Conservation (phyloP, 768 basidiomycete species). For the Mycena alexandri region DNA sequence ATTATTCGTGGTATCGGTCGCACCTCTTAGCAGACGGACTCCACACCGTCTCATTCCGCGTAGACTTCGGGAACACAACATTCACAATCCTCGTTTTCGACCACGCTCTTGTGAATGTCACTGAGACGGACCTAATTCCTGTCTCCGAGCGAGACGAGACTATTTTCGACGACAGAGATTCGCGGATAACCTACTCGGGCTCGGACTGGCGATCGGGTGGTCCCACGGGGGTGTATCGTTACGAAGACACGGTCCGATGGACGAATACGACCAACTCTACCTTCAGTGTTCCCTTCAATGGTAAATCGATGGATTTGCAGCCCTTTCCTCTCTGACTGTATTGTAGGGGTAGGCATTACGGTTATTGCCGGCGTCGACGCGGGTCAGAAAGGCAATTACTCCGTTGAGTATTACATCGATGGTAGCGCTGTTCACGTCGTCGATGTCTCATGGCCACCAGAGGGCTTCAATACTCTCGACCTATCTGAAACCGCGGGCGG, state of each 20-base stretch:
- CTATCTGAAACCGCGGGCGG: conserved; percentile 11
- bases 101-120: conserved; percentile 7
- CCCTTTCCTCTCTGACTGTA: not conserved
- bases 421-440: conserved; percentile 10
- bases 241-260: conserved; percentile 4
- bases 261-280: conserved; percentile 5
- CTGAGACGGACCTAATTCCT: not conserved
- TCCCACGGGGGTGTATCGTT: not conserved
- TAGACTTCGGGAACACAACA: not conserved
- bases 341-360: conserved; percentile 3
- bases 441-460: conserved; percentile 11
- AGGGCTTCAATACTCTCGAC: not conserved
- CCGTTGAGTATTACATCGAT: conserved; percentile 16
- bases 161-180: conserved; percentile 5
- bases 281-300: conserved; percentile 9
- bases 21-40: conserved; percentile 1
- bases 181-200: conserved; percentile 11
- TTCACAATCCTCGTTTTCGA: not conserved
- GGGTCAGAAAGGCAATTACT: conserved; percentile 11
- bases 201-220: not conserved
- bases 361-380: conserved; percentile 1
- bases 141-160: conserved; percentile 1
- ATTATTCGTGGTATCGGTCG: conserved; percentile 4
- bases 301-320: not conserved
- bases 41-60: conserved; percentile 7